Base-by-base conservation (phyloP, 768 basidiomycete species). In the Dacryopinax spathularia region DNA sequence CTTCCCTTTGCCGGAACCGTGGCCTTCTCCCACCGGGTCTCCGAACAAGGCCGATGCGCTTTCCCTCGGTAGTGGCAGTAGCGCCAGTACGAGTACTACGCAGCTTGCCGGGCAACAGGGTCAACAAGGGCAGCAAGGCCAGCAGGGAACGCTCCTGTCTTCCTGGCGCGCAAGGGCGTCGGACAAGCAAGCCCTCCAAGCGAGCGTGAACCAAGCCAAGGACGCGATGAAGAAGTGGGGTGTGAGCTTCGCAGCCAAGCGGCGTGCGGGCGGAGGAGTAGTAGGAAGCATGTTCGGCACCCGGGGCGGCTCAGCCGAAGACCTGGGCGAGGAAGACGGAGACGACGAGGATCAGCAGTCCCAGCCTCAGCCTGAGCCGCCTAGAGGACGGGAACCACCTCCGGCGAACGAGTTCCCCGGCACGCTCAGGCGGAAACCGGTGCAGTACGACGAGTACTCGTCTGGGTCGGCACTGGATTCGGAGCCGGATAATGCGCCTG, bases 191-290 rank as follows among this genome's bases (percentile, higher is more conserved):
- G 88, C 89, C 6, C 76, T 94, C 43, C 86, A 84, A 66, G 86
- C 88, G 68, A 84, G 88, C 0, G 89, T 75, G 29, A 70, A 66
- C 27, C 65, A 72, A 35, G 75, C 92, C 13, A 88, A 87, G 71
- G 94, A 96, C 70, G 81, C 88, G 9, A 86, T 96, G 80, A 84
- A 87, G 65, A 95, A 95, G 72, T 95, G 91, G 91, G 86, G 91
- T 25, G 85, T 84, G 29, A 90, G 84, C 64, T 93, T 90, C 87
- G 71, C 71, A 4, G 71, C 72, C 77, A 82, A 73, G 63, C 60
- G 74, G 1, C 39, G 66, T 34, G 62, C 62, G 13, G 64, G 64
- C 5, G n/a, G 39, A 16, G 27, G 34, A 34, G 61, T 36, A 1
- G 61, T 56, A 3, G 48, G 48, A 18, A 56, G 48, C 29, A 56